These are phyloP conservation scores for Pseudocercospora vitis DNA, from an alignment of 2,329 filamentous ascomycete genomes.

Conservation along the genomic window DNA sequence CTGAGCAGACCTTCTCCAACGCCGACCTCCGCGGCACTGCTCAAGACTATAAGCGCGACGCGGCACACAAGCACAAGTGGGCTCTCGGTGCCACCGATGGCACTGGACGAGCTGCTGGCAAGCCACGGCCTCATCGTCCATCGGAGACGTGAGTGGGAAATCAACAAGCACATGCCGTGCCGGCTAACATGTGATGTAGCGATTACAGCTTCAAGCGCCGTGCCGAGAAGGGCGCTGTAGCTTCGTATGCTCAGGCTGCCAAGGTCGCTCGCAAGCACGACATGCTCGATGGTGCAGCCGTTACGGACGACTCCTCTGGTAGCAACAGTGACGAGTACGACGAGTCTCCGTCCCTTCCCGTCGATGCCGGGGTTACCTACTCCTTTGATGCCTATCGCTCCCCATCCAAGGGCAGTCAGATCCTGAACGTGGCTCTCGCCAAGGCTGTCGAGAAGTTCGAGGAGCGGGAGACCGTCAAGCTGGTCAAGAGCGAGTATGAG, in stretches of 20 bases:
- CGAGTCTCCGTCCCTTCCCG: constrained; percentile 46
- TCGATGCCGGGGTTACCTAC: constrained; percentile 53
- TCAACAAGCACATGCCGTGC: not conserved
- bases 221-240: constrained; percentile 32
- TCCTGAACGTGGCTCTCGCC: constrained; percentile 57
- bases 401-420: constrained; percentile 56
- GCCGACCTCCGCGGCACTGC: constrained; percentile 56
- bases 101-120: constrained; percentile 32
- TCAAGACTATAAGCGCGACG: constrained; percentile 54
- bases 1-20: constrained; percentile 48
- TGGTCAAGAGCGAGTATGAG: constrained; percentile 62
- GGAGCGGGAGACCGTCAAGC: constrained; percentile 59
- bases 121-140: constrained; percentile 37
- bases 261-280: constrained; percentile 46
- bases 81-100: constrained; percentile 43
- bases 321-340: constrained; percentile 48
- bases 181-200: constrained; percentile 23
- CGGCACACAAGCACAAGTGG: constrained; percentile 54
- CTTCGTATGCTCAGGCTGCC: constrained; percentile 29
- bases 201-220: constrained; percentile 33
- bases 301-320: constrained; percentile 43
- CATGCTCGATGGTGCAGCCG: constrained; percentile 40
- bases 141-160: constrained; percentile 36
- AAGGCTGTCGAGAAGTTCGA: constrained; percentile 62
- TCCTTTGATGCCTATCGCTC: constrained; percentile 54